phyloP scores from a whole-genome alignment of 2,329 filamentous ascomycete species.

The Pyricularia sp. region DNA sequence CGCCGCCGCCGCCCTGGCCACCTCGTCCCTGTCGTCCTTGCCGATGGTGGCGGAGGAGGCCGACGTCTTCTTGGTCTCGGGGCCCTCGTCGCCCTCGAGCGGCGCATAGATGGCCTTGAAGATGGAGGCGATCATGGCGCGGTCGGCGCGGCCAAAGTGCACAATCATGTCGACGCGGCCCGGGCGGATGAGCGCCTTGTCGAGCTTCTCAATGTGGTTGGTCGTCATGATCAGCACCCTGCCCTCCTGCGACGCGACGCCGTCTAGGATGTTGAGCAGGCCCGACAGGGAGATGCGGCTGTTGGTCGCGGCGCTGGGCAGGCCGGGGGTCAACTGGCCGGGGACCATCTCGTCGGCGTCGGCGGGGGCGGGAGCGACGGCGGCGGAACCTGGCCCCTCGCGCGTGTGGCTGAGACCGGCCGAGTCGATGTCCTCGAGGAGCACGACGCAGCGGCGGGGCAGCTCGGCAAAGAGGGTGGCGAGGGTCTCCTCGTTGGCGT shows the following conservation, averaged over 20 bases:
- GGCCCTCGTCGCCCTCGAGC: slow-evolving; percentile 31
- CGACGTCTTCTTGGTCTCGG: not conserved
- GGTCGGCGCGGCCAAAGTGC: slow-evolving; percentile 41
- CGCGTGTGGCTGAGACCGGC: slow-evolving; percentile 54
- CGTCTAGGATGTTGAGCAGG: slow-evolving; percentile 70
- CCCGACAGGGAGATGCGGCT: slow-evolving; percentile 56
- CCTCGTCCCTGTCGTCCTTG: slow-evolving; percentile 15
- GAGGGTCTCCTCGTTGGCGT: slow-evolving; percentile 53
- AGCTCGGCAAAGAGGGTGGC: slow-evolving; percentile 51
- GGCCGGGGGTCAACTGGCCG: slow-evolving; percentile 19
- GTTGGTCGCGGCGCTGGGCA: slow-evolving; percentile 2
- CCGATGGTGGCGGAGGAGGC: not conserved
- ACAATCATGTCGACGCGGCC: slow-evolving; percentile 49
- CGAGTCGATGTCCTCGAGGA: slow-evolving; percentile 66
- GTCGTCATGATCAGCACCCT: slow-evolving; percentile 54
- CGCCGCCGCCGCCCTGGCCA: slow-evolving; percentile 4
- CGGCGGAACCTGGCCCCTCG: slow-evolving; percentile 16
- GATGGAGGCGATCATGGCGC: slow-evolving; percentile 36
- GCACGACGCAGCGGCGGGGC: slow-evolving; percentile 56
- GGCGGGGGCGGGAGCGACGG: slow-evolving; percentile 6
- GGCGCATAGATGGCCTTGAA: slow-evolving; percentile 45
- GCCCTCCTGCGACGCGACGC: slow-evolving; percentile 51
- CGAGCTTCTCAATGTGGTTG: slow-evolving; percentile 49
- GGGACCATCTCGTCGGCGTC: slow-evolving; percentile 16
- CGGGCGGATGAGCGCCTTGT: slow-evolving; percentile 48